Percentiles rank a stretch among this genome's conserved stretches.
These are phyloP conservation scores for Cyclotella baltica DNA, from an alignment of 108 stramenopile species.

Conservation along the genomic window DNA sequence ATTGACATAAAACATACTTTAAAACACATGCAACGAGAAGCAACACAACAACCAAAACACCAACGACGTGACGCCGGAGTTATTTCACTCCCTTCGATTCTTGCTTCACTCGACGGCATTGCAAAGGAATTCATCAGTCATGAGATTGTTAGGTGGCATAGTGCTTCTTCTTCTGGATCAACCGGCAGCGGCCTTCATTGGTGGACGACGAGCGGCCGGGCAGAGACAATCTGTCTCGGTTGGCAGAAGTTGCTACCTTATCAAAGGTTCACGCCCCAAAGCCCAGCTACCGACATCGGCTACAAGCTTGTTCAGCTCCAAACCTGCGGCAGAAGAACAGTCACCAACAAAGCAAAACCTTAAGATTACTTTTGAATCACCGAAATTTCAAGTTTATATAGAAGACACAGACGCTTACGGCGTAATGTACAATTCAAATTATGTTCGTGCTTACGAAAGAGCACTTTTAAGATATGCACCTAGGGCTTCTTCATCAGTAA, in stretches of 20 bases:
- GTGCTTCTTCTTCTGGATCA: not conserved
- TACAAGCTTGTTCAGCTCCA: not conserved
- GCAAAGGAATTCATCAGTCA: no score
- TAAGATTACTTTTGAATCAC: constrained; percentile 34
- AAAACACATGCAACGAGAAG: no score
- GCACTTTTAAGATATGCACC: constrained; percentile 51
- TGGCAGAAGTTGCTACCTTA: not conserved
- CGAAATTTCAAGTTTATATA: constrained; percentile 64
- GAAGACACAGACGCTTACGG: constrained; percentile 87
- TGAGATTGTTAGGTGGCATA: constrained; percentile 13
- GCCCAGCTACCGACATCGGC: not conserved
- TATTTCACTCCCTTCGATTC: not conserved
- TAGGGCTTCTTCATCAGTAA: not conserved
- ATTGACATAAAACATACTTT: no score
- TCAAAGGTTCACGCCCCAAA: not conserved
- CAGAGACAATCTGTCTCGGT: not conserved
- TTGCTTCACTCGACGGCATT: no score
- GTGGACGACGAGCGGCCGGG: no score
- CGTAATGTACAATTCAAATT: constrained; percentile 81
- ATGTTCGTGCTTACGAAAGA: constrained; percentile 69
- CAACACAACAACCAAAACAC: no score
- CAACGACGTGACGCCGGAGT: not conserved
- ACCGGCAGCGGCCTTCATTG: not conserved
- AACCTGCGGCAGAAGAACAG: not conserved
- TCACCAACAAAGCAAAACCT: not conserved